These are phyloP conservation scores for Saccharomycopsis sp. DNA, from an alignment of 805 yeast genomes.

Conservation along the genomic window DNA sequence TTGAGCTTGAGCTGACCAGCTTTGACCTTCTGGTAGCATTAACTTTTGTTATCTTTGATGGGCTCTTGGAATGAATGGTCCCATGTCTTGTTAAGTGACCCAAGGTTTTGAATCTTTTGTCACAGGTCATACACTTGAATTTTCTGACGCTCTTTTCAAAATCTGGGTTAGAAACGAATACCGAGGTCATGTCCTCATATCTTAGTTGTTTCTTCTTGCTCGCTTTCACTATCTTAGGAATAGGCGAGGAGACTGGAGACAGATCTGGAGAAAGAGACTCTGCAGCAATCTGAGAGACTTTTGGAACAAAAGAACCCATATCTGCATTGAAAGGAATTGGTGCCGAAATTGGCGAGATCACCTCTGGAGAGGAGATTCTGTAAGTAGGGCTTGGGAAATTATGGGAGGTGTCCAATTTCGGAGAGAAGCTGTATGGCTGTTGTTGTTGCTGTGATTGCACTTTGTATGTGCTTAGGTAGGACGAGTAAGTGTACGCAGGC, in stretches of 20 bases:
- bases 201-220: slow-evolving; percentile 3
- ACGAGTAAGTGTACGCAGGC: neutral
- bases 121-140: slow-evolving; percentile 14
- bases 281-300: too few species aligned
- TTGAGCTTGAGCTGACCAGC: too few species aligned
- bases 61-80: slow-evolving; percentile 5
- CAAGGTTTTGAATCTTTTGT: slow-evolving; percentile 15
- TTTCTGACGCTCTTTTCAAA: slow-evolving; percentile 14
- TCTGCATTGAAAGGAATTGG: neutral
- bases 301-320: neutral
- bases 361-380: neutral
- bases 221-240: neutral
- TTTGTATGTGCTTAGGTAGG: too few species aligned
- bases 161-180: slow-evolving; percentile 17
- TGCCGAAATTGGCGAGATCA: neutral
- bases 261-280: too few species aligned
- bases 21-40: too few species aligned
- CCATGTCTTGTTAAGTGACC: slow-evolving; percentile 16
- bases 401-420: too few species aligned
- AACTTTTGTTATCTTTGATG: too few species aligned
- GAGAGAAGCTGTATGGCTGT: too few species aligned
- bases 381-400: neutral
- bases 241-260: neutral
- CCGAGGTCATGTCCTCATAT: slow-evolving; percentile 16
- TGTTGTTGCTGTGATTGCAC: too few species aligned